Percentiles rank a stretch among this genome's conserved stretches.
Evolutionary conservation across 2,329 filamentous ascomycete genomes (phyloP).

Genomic region (Verticillium zaregamsianum): DNA sequence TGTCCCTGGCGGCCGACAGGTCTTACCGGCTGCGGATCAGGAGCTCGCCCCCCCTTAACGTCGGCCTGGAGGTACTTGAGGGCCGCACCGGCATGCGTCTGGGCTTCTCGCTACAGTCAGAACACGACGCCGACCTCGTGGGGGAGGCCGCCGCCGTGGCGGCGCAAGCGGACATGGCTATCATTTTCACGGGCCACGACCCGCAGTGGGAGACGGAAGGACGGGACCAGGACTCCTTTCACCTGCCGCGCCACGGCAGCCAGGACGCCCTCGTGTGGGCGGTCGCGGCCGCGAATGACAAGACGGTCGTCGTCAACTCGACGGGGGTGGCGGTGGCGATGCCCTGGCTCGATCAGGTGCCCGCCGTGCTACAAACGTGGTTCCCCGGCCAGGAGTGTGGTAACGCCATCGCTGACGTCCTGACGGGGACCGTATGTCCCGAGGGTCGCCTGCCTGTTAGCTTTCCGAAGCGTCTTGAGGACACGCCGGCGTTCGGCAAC

Average conservation of each 20-base stretch:
- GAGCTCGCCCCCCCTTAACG: constrained; percentile 22
- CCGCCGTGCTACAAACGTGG: constrained; percentile 61
- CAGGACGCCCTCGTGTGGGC: constrained; percentile 56
- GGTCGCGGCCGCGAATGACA: constrained; percentile 53
- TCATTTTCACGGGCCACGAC: constrained; percentile 58
- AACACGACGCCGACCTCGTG: constrained; percentile 29
- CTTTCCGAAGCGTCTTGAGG: constrained; percentile 56
- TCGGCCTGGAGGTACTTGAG: constrained; percentile 25
- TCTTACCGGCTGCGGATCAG: constrained; percentile 25
- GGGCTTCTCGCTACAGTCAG: constrained; percentile 24
- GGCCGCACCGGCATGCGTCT: constrained; percentile 25
- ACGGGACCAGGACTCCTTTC: constrained; percentile 67
- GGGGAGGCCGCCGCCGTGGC: constrained; percentile 54
- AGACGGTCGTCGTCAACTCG: constrained; percentile 58
- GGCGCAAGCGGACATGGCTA: constrained; percentile 54
- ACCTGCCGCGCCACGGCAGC: constrained; percentile 47
- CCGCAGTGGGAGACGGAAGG: constrained; percentile 44
- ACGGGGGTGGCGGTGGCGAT: constrained; percentile 60
- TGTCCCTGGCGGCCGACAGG: constrained; percentile 19
- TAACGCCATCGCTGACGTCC: constrained; percentile 63
- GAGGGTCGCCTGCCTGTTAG: constrained; percentile 60
- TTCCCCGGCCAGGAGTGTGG: constrained; percentile 67
- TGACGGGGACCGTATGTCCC: constrained; percentile 61
- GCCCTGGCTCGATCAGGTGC: constrained; percentile 51
- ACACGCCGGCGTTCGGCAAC: constrained; percentile 64